Conservation (phyloP, 768 basidiomycete genomes). For the Mycena epipterygia region DNA sequence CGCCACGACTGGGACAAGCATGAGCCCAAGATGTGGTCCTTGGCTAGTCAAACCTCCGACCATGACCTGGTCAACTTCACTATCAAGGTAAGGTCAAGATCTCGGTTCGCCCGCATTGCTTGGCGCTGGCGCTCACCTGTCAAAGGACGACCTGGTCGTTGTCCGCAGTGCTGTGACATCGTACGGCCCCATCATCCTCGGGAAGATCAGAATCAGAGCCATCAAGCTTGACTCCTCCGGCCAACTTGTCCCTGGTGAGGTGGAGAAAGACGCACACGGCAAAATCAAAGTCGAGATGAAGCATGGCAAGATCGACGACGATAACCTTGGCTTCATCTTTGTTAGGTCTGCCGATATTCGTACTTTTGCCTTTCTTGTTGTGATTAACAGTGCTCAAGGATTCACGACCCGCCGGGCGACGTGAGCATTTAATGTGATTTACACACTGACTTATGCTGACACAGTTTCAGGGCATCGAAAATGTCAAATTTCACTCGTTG, state of each 20-base stretch:
- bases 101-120: not conserved
- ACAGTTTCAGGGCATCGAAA: conserved; percentile 66
- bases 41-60: conserved; percentile 67
- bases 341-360: conserved; percentile 15
- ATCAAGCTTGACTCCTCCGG: conserved; percentile 50
- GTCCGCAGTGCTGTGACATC: conserved; percentile 69
- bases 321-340: conserved; percentile 19
- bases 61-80: conserved; percentile 64
- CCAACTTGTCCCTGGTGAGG: conserved; percentile 16
- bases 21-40: conserved; percentile 79
- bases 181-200: conserved; percentile 80
- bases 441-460: conserved; percentile 7
- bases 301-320: conserved; percentile 68
- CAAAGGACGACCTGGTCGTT: conserved; percentile 55
- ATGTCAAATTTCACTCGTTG: conserved; percentile 80
- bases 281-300: conserved; percentile 52
- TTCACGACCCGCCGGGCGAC: conserved; percentile 82
- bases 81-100: conserved; percentile 54
- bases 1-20: conserved; percentile 81
- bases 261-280: conserved; percentile 23
- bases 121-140: conserved; percentile 23
- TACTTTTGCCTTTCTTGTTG: not conserved
- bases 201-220: conserved; percentile 81
- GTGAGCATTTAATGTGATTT: conserved; percentile 51
- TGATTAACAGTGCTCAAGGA: conserved; percentile 54